phyloP scores from a whole-genome alignment of 2,329 filamentous ascomycete genomes.

The Hymenoscyphus fructigenus region DNA sequence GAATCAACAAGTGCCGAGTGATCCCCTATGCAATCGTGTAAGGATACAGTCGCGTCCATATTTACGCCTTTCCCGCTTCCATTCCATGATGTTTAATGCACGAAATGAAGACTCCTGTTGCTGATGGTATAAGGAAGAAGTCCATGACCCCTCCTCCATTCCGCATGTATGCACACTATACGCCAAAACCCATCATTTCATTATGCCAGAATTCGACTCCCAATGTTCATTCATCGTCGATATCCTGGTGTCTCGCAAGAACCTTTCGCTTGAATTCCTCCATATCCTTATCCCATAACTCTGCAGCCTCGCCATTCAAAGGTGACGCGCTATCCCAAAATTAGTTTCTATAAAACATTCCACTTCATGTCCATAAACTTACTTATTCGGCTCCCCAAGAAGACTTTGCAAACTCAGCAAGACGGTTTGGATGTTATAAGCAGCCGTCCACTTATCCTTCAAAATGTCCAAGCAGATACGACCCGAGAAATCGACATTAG shows the following conservation, averaged over 20 bases:
- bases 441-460: constrained; percentile 98
- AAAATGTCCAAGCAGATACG: constrained; percentile 97
- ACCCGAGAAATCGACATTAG: constrained; percentile 96
- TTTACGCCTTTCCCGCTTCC: background rate
- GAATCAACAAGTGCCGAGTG: background rate
- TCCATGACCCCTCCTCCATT: background rate
- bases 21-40: background rate
- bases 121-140: background rate
- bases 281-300: constrained; percentile 88
- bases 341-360: too few species aligned
- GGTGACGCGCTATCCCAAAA: constrained; percentile 70
- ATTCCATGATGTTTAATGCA: background rate
- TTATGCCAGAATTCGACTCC: background rate
- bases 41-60: background rate
- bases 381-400: constrained; percentile 98
- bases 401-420: constrained; percentile 91
- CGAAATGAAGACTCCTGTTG: background rate
- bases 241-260: constrained; percentile 58
- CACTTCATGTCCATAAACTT: too few species aligned
- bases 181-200: background rate
- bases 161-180: background rate
- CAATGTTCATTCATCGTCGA: constrained; percentile 58
- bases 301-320: constrained; percentile 91
- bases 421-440: constrained; percentile 94
- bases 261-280: constrained; percentile 84